A percentile compares a stretch with the other conserved stretches of the same genome.
Conservation (phyloP, 2,329 filamentous ascomycete genomes). For the Hypoxylon sp. region DNA sequence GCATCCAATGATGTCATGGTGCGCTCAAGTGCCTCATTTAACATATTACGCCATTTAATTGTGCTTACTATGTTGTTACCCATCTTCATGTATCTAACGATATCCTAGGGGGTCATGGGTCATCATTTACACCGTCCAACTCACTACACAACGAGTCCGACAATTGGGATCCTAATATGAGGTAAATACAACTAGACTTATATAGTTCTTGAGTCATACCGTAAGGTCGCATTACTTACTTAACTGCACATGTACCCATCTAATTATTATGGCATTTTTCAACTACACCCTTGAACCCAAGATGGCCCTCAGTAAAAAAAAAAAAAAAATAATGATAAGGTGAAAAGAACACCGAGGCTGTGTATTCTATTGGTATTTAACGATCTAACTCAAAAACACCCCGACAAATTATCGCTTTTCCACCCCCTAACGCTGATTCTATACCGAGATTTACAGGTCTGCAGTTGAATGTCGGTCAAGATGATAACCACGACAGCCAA, state of each 20-base stretch:
- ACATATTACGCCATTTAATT: background rate
- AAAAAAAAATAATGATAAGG: background rate
- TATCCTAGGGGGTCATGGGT: background rate
- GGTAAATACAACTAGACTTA: background rate
- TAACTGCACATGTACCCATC: background rate
- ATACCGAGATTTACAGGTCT: constrained; percentile 13
- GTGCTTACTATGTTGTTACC: background rate
- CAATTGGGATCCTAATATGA: background rate
- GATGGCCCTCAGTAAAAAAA: background rate
- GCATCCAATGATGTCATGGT: background rate
- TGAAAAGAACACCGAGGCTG: background rate
- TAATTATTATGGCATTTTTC: background rate
- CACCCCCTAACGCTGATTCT: background rate
- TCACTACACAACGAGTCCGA: background rate
- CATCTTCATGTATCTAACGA: background rate
- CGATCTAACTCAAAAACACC: constrained; percentile 3
- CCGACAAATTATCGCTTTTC: constrained; percentile 1
- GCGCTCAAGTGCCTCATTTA: background rate
- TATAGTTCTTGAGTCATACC: background rate
- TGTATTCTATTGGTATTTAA: background rate
- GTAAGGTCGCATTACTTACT: background rate
- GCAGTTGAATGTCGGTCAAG: background rate
- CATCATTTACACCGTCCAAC: background rate
- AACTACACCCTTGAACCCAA: background rate
- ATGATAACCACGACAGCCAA: constrained; percentile 6